These are phyloP conservation scores for Aquilaria malaccensis DNA, from an alignment of 345 rosid species.

Conservation along the genomic window DNA sequence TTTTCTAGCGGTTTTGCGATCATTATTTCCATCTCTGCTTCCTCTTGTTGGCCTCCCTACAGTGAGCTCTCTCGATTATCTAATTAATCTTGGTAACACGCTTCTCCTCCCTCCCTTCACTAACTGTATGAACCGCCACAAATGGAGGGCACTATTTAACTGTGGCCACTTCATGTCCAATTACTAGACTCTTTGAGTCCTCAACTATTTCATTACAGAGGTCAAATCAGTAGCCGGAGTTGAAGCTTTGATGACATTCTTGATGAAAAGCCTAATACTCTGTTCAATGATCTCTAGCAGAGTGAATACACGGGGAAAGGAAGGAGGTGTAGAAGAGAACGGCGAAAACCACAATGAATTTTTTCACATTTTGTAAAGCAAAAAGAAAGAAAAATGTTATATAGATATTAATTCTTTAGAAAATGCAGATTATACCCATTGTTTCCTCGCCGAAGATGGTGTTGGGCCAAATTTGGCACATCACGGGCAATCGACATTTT, in stretches of 20 bases:
- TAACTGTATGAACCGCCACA: neutral
- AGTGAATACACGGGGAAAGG: neutral
- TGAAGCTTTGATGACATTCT: neutral
- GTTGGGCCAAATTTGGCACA: too few relatives aligned
- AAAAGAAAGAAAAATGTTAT: too few relatives aligned
- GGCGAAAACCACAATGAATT: neutral
- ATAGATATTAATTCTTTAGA: too few relatives aligned
- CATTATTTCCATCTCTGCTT: conserved; percentile 10
- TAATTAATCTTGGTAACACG: neutral
- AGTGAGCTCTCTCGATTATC: conserved; percentile 3
- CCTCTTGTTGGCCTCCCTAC: neutral
- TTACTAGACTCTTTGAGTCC: neutral
- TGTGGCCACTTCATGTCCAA: neutral
- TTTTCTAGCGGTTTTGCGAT: neutral
- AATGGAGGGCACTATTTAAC: neutral
- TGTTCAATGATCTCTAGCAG: conserved; percentile 1
- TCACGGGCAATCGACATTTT: too few relatives aligned
- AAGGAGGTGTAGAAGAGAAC: conserved; percentile 6
- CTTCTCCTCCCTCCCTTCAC: neutral
- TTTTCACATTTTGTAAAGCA: too few relatives aligned
- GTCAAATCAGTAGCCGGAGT: neutral
- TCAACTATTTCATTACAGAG: neutral
- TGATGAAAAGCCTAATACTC: neutral
- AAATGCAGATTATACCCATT: too few relatives aligned
- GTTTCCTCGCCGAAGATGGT: too few relatives aligned